Evolutionary conservation across 257 asterid species (phyloP).

Genomic region (Prunella vulgaris): DNA sequence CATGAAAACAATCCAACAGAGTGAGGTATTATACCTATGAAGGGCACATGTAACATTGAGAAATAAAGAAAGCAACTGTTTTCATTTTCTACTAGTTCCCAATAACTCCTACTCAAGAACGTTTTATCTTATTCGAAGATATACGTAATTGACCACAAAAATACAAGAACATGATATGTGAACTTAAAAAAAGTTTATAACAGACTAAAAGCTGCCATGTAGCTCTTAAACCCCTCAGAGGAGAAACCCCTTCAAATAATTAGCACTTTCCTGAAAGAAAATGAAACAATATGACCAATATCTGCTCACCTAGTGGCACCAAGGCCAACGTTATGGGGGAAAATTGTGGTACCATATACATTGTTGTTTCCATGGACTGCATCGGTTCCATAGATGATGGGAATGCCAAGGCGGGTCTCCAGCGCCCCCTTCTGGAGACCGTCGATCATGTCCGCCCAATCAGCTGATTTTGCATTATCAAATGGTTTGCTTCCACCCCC

Average conservation of each 20-base stretch:
- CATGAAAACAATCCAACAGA: background rate
- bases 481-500: conserved; percentile 91
- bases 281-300: background rate
- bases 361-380: conserved; percentile 95
- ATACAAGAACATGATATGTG: background rate
- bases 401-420: conserved; percentile 74
- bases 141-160: background rate
- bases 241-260: background rate
- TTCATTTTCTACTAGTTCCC: conserved; percentile 5
- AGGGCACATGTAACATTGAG: background rate
- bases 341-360: conserved; percentile 86
- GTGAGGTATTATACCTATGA: background rate
- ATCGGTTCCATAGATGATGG: conserved; percentile 82
- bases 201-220: background rate
- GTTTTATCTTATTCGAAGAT: background rate
- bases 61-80: background rate
- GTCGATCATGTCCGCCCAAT: conserved; percentile 85
- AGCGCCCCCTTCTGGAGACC: conserved; percentile 71
- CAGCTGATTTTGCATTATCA: conserved; percentile 67
- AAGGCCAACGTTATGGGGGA: conserved; percentile 88
- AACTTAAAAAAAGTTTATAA: background rate
- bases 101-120: too few relatives aligned
- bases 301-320: conserved; percentile 63
- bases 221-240: background rate
- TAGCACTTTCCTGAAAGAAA: background rate